Evolutionary conservation across 768 basidiomycete genomes (phyloP), one percentile per base, ranked within the genome.

Genomic region (Termitomyces sp.): DNA sequence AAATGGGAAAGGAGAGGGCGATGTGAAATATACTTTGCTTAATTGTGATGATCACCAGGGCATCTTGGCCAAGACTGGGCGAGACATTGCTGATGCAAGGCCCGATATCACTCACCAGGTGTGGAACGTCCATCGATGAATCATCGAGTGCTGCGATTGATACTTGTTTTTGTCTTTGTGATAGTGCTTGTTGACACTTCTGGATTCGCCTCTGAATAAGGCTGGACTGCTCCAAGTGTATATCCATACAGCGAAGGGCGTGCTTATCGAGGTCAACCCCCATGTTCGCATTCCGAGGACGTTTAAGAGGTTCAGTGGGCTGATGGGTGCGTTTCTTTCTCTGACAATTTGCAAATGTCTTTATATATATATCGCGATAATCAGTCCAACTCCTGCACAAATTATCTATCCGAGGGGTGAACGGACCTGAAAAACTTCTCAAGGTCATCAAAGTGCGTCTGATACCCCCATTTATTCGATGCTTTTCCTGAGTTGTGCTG

Each of bases 31-130:
- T 71, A 94, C 94, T 9, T 74, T 99, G 56, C 72, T 99, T 61
- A 99, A 99, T 72, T 98, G 97, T 70, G 97, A 98, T 68, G 97
- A 98, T 62, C 97, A 98, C 72, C 97, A 99, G 69, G 96, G 96
- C 53, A 97, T 99, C 62, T 77, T 99, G 58, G 96, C 97, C 5
- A 98, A 97, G 72, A 97, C 93, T 0, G 93, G 94, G 15, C 82
- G 96, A 67, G 97, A 99, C 72, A 98, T 98, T 58, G 97, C 97
- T 15, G 95, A 98, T 72, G 97, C 97, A n/a, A 77, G 97, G 60
- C 97, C 97, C 2, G 97, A 98, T 72, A 98, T 98, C 65, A 98
- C 97, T 0, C 97, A 99, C 68, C 97, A 98, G 83, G 94, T 93
- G 56, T 49, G 80, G 32, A 35, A 32, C 45, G 30, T 49, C 52